phyloP scores from a whole-genome alignment of 768 basidiomycete species.

The Serendipita sp. region DNA sequence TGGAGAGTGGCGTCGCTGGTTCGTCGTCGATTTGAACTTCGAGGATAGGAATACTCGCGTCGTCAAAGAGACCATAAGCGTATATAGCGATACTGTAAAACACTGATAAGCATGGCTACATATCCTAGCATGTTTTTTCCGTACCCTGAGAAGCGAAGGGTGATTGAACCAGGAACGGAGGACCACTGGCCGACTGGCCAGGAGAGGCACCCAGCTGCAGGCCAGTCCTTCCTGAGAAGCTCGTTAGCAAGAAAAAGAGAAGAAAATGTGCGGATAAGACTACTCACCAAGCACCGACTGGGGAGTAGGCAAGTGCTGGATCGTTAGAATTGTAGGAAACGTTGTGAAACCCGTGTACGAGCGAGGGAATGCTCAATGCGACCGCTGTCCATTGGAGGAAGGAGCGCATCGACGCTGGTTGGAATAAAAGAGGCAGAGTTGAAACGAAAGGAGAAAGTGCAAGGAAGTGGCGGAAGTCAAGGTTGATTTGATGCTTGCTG shows the following conservation, averaged over 20 bases:
- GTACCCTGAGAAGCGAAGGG: not conserved
- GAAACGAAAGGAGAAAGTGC: not conserved
- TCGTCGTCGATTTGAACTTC: not conserved
- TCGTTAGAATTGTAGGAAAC: not conserved
- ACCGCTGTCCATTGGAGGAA: not conserved
- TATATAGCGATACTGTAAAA: not conserved
- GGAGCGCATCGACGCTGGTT: not conserved
- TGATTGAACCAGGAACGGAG: not conserved
- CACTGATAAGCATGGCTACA: not conserved
- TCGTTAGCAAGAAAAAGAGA: not conserved
- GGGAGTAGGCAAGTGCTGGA: not conserved
- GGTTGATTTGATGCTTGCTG: not conserved
- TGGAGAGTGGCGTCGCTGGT: not conserved
- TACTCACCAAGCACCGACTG: not conserved
- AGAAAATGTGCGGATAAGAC: not conserved
- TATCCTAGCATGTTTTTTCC: not conserved
- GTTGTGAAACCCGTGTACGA: conserved; percentile 1
- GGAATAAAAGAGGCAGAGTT: not conserved
- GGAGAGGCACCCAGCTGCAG: not conserved
- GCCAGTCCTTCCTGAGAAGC: not conserved
- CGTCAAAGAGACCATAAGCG: not conserved
- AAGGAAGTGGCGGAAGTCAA: conserved; percentile 1
- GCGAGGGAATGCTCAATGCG: not conserved
- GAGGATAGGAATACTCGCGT: not conserved
- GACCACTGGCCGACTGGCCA: not conserved